Evolutionary conservation across 208 protist genomes (phyloP).

Genomic region (Acanthamoeba royreba): DNA sequence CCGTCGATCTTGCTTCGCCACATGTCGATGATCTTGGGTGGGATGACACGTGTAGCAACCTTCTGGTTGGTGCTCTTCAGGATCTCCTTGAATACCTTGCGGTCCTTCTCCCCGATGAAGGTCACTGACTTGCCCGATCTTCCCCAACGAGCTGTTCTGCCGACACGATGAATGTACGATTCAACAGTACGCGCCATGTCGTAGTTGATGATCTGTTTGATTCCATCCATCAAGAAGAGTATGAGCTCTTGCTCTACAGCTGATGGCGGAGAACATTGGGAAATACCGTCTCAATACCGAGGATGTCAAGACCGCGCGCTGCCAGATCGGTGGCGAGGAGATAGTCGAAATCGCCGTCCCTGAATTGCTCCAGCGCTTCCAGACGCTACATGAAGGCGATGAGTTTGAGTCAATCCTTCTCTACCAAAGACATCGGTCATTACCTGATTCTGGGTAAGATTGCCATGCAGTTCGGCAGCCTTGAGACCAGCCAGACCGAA

Average conservation of each 20-base stretch:
- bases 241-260: too few relatives aligned
- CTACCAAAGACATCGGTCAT: neutral
- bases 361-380: constrained; percentile 55
- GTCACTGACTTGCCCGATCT: constrained; percentile 68
- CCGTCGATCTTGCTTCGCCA: constrained; percentile 59
- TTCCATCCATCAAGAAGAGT: neutral
- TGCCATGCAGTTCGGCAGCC: constrained; percentile 80
- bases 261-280: neutral
- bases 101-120: constrained; percentile 72
- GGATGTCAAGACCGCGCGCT: constrained; percentile 84
- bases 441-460: constrained; percentile 76
- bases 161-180: constrained; percentile 81
- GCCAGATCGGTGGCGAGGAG: constrained; percentile 84
- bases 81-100: constrained; percentile 72
- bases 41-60: neutral
- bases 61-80: constrained; percentile 61
- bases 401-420: neutral
- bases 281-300: constrained; percentile 69
- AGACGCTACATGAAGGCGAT: constrained; percentile 29
- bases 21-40: constrained; percentile 33
- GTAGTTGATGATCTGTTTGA: constrained; percentile 78
- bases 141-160: constrained; percentile 80
- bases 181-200: constrained; percentile 63
- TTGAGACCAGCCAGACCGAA: constrained; percentile 74
- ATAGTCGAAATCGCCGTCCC: constrained; percentile 68